A percentile compares a stretch with the other conserved stretches of the same genome.
phyloP scores from a whole-genome alignment of 768 basidiomycete species.

The Kwoniella dendrophila region DNA sequence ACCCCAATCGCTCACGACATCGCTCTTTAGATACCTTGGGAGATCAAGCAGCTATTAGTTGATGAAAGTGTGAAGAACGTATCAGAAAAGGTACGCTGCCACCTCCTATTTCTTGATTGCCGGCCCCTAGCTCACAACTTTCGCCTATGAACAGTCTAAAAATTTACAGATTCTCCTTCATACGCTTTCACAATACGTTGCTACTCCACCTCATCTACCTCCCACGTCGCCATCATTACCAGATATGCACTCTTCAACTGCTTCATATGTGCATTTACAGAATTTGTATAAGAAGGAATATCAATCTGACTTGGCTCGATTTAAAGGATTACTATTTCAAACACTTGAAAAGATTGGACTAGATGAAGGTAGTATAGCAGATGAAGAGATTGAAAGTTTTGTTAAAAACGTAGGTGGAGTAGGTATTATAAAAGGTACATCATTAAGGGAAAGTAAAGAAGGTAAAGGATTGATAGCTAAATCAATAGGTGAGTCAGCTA shows the following conservation, averaged over 20 bases:
- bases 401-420: conserved; percentile 57
- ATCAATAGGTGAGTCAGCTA: conserved; percentile 47
- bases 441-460: conserved; percentile 45
- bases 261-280: conserved; percentile 79
- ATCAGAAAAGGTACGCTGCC: conserved; percentile 55
- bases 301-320: conserved; percentile 47
- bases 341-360: conserved; percentile 44
- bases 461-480: conserved; percentile 34
- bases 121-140: neutral
- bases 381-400: conserved; percentile 56
- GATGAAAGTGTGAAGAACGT: conserved; percentile 63
- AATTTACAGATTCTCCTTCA: conserved; percentile 79
- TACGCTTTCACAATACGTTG: conserved; percentile 69
- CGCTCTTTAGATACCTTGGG: conserved; percentile 64
- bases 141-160: conserved; percentile 57
- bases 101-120: neutral
- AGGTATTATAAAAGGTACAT: conserved; percentile 54
- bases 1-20: neutral
- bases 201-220: conserved; percentile 63
- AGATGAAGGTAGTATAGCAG: conserved; percentile 41
- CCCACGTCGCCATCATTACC: conserved; percentile 86
- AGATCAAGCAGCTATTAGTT: conserved; percentile 67
- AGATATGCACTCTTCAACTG: conserved; percentile 93
- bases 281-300: conserved; percentile 78
- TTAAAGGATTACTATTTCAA: conserved; percentile 36